Percentiles rank a stretch among this genome's conserved stretches.
Conservation (phyloP, 2,329 filamentous ascomycete species). For the Fusarium hainanense region DNA sequence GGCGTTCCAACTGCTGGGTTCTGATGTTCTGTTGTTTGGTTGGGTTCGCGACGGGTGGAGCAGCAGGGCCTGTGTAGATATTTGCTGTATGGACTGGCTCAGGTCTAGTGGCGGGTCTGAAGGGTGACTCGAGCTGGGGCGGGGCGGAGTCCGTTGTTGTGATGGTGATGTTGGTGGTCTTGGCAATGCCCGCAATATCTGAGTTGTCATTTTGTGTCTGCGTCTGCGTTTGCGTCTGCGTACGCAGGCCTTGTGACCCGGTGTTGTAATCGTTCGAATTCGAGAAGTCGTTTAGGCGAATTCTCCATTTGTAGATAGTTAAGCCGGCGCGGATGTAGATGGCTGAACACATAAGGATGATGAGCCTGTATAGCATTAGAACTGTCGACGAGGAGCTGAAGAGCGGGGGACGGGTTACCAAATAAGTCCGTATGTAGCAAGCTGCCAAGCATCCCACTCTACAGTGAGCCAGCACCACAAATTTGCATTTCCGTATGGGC, state of each 20-base stretch:
- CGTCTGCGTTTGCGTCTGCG: neutral
- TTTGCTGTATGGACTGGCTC: constrained; percentile 6
- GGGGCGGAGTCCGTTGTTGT: neutral
- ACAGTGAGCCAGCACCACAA: constrained; percentile 22
- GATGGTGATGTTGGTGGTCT: constrained; percentile 10
- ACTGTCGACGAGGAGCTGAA: neutral
- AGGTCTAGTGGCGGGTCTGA: neutral
- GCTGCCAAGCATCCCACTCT: constrained; percentile 23
- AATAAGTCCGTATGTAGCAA: constrained; percentile 18
- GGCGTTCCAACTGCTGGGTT: neutral
- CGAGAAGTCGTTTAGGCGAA: neutral
- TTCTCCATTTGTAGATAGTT: constrained; percentile 18
- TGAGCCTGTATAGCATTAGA: constrained; percentile 6
- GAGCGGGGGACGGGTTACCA: neutral
- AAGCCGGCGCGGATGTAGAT: constrained; percentile 1
- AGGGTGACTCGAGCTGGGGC: neutral
- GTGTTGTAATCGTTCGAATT: constrained; percentile 7
- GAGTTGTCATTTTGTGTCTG: neutral
- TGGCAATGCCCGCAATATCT: neutral
- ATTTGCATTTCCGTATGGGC: constrained; percentile 10
- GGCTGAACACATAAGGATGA: neutral
- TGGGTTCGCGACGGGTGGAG: neutral
- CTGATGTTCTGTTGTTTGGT: neutral
- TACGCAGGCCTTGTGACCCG: neutral
- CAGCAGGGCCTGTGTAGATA: neutral